Evolutionary conservation across 305 asterid species (phyloP), one percentile per base, ranked within the genome.

Genomic region (Euphrasia arctica): DNA sequence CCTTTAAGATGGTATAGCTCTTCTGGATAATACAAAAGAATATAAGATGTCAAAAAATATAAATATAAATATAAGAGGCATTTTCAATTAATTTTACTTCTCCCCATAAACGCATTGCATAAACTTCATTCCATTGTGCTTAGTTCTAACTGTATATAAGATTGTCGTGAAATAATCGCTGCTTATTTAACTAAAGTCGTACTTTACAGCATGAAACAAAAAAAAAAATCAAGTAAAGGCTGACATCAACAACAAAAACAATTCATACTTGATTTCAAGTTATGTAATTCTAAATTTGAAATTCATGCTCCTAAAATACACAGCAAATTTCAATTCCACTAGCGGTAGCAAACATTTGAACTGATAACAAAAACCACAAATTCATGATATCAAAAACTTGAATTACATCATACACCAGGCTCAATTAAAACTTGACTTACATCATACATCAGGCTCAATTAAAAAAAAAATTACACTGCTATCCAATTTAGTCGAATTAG

Each of bases 1-100:
- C 96, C 70, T 80, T 88, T 75, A 88, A 73, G 62, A 88, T 77
- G n/a, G 91, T 86, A 74, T 76, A 91, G 69, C 69, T 86, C 84
- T 86, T 86, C 97, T 86, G 84, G 56, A 81, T 70, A 60, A 65
- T 69, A 64, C 54, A 75, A 42, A 64, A 22, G 11, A 31, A 60
- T 5, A 54, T 28, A 55, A 32, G 2, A 59, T 50, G 58, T 60
- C 47, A 51, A 54, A 54, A 27, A 59, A 47, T 49, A 32, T 29
- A 64, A 64, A 61, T 15, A 52, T 14, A 56, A 13, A 70, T 18
- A 18, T 18, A 18, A 18, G 22, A 52, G 52, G 49, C 54, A 64
- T 43, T 58, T 48, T 65, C 65, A 49, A 59, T 59, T 27, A 63
- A 58, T 13, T 45, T 12, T 15, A 56, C 60, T 18, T 5, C 34